Evolutionary conservation across 306 rosid species (phyloP).

Genomic region (Glycine soja): DNA sequence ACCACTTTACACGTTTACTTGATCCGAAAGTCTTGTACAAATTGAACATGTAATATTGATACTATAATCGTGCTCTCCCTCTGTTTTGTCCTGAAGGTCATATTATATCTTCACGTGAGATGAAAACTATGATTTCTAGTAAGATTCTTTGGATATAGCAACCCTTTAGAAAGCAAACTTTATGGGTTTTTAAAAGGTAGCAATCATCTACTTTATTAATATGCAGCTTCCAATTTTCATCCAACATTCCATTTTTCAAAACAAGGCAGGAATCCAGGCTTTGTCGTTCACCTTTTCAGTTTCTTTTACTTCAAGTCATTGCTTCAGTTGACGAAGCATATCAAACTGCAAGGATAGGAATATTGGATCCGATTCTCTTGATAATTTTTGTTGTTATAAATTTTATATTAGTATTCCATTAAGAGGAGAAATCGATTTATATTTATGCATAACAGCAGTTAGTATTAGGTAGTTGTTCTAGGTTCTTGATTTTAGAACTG

Average conservation of each 20-base stretch:
- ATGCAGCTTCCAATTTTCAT: constrained; percentile 35
- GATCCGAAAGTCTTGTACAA: neutral
- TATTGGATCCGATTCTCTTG: neutral
- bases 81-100: neutral
- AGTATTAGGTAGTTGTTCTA: neutral
- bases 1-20: neutral
- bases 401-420: no score
- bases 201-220: neutral
- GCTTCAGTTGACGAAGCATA: constrained; percentile 14
- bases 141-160: neutral
- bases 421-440: no score
- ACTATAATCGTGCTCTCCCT: neutral
- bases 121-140: neutral
- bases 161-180: neutral
- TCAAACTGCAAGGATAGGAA: neutral
- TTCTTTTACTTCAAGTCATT: constrained; percentile 20
- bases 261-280: constrained; percentile 47
- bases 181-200: neutral
- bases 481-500: constrained; percentile 5
- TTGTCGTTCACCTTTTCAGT: constrained; percentile 36
- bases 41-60: neutral
- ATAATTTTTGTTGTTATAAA: no score
- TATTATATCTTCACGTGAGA: constrained; percentile 21
- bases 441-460: no score
- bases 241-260: constrained; percentile 38